Base-by-base conservation (phyloP, 1,284 basidiomycete species). In the Wallemia hederae region DNA sequence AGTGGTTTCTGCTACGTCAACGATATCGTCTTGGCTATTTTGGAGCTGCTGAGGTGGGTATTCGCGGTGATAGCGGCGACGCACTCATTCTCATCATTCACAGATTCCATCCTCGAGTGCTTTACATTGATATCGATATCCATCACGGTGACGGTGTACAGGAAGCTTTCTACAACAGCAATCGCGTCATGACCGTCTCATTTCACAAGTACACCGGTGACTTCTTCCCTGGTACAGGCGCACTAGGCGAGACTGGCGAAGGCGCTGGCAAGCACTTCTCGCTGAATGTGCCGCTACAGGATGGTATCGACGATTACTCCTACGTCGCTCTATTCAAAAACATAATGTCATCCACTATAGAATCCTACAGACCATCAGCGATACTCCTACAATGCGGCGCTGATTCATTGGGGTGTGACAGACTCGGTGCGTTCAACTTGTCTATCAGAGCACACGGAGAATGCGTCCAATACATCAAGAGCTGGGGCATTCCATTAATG, bases 151-250 rank as follows among this genome's bases (percentile, higher is more conserved):
- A 96, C 66, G 91, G 90, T 26, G 90, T 96, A 3, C 91, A 96
- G 69, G 83, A 91, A 64, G 94, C 94, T 0, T 99, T 99, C 71
- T 99, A 96, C 72, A 84, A 91, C 66, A 87, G 89, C 33, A 92
- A 98, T 67, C 82, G 94, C 24, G 92, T 99, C 62, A 84, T 97
- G 79, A 98, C 94, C 0, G 87, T 96, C 24, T 97, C 92, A 0
- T 98, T 99, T 72, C 92, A 99, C 77, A 98, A 98, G 72, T 99
- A 96, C 73, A 91, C 86, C 1, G 88, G 88, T 63, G 89, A 96
- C 68, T 99, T 99, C 75, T 99, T 99, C 71, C 90, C 90, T 0
- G 88, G 89, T 0, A 96, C 90, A 0, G 90, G 90, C 17, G 88
- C 90, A 69, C 76, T 92, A 14, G 85, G 88, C 66, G 90, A 94